Conservation (phyloP, 441 rosid genomes). For the Aleurites moluccanus region DNA sequence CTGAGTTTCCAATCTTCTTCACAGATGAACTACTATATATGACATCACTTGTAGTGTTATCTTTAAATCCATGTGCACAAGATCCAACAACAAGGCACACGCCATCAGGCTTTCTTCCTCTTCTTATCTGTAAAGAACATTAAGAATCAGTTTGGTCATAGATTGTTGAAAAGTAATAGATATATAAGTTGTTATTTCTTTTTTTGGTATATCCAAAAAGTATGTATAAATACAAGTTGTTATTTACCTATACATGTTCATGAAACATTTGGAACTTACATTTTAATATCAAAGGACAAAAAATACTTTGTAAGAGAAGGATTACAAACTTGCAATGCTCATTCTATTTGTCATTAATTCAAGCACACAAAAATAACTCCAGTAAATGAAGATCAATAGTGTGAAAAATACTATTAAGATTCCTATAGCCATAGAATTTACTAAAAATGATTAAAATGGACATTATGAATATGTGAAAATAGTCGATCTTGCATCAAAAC, state of each 20-base stretch:
- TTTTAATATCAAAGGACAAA: not conserved
- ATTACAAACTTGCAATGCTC: not conserved
- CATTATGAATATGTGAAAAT: not conserved
- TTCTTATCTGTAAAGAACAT: conserved; percentile 57
- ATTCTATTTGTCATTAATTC: not conserved
- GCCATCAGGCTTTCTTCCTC: conserved; percentile 90
- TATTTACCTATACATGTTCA: not conserved
- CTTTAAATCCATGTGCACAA: conserved; percentile 83
- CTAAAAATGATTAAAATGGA: not conserved
- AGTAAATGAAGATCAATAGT: not conserved
- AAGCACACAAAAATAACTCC: not conserved
- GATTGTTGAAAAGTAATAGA: conserved; percentile 14
- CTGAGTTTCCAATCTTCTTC: conserved; percentile 61
- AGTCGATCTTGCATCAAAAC: not conserved
- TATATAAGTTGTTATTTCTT: not conserved
- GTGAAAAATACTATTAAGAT: not conserved
- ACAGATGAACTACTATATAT: conserved; percentile 78
- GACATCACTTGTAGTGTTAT: conserved; percentile 78
- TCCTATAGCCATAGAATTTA: not conserved
- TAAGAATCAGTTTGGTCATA: conserved; percentile 7
- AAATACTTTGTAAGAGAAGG: not conserved
- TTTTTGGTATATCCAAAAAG: too few relatives aligned
- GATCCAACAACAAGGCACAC: conserved; percentile 97
- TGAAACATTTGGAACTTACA: not conserved
- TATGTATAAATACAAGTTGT: not conserved